These are phyloP conservation scores for Gynostemma pentaphyllum DNA, from an alignment of 306 rosid species.

Conservation along the genomic window DNA sequence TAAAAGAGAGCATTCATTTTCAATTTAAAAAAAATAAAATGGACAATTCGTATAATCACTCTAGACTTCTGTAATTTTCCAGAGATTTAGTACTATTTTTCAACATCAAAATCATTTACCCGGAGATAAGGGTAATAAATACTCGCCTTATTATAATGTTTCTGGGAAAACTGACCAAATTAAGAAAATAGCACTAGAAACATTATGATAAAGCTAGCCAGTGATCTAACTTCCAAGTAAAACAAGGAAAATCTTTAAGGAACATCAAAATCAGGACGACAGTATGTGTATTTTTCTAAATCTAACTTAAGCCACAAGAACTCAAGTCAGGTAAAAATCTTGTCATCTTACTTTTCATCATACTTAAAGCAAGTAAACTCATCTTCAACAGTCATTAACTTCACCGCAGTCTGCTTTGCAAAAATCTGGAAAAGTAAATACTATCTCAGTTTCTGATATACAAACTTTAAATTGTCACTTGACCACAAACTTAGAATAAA, in stretches of 20 bases:
- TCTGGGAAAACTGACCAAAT: not conserved
- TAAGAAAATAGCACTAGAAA: not conserved
- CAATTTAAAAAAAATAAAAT: not conserved
- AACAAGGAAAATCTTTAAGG: not conserved
- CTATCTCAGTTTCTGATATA: conserved; percentile 14
- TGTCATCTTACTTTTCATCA: conserved; percentile 31
- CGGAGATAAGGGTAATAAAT: not conserved
- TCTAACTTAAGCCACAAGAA: not conserved
- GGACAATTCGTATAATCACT: not conserved
- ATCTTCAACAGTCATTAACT: conserved; percentile 28
- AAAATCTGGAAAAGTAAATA: conserved; percentile 29
- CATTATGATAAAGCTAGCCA: not conserved
- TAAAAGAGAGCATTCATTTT: not conserved
- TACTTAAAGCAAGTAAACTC: conserved; percentile 54
- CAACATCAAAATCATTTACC: not conserved
- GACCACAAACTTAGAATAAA: not conserved
- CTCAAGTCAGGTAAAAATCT: not conserved
- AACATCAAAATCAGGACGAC: not conserved
- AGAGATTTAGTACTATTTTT: not conserved
- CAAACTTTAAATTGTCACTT: conserved; percentile 4
- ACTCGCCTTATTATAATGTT: not conserved
- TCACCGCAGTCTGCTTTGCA: conserved; percentile 32
- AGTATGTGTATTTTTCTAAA: not conserved
- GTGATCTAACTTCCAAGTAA: not conserved
- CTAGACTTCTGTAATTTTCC: not conserved